A percentile compares a stretch with the other conserved stretches of the same genome.
Evolutionary conservation across 2,329 filamentous ascomycete genomes (phyloP).

Genomic region (Xylariales sp.): DNA sequence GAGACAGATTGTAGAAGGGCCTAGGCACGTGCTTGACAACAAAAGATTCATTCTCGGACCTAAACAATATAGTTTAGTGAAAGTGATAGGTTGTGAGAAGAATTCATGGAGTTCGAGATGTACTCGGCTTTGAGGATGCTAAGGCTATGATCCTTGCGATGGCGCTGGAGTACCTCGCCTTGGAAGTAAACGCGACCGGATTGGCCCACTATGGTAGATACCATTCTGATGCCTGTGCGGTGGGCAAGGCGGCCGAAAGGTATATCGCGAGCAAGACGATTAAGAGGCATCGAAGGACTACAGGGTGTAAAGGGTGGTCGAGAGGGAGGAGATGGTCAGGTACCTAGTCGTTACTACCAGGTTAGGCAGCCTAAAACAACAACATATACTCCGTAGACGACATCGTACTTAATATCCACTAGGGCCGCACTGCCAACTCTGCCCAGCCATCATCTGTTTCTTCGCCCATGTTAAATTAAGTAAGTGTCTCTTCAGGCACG

Average conservation of each 20-base stretch:
- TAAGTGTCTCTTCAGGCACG: too few species aligned
- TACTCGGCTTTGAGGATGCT: slow-evolving; percentile 53
- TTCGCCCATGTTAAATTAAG: too few species aligned
- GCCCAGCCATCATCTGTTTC: too few species aligned
- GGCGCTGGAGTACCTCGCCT: slow-evolving; percentile 47
- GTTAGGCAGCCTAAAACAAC: too few species aligned
- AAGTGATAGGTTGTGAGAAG: slow-evolving; percentile 25
- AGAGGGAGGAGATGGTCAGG: slow-evolving; percentile 8
- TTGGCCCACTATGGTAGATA: slow-evolving; percentile 50
- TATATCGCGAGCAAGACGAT: slow-evolving; percentile 17
- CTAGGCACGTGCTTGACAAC: slow-evolving; percentile 50
- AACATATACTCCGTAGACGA: too few species aligned
- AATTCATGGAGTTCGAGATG: slow-evolving; percentile 42
- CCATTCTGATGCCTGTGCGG: slow-evolving; percentile 48
- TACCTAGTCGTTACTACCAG: too few species aligned
- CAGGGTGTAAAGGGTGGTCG: slow-evolving; percentile 2
- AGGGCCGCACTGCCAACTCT: too few species aligned
- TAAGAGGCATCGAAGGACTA: slow-evolving; percentile 28
- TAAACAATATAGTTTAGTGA: slow-evolving; percentile 41
- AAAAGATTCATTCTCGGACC: slow-evolving; percentile 49
- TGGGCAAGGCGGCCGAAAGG: slow-evolving; percentile 21
- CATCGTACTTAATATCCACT: too few species aligned
- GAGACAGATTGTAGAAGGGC: slow-evolving; percentile 49
- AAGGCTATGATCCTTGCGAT: slow-evolving; percentile 39
- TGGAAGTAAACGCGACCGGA: slow-evolving; percentile 52